Evolutionary conservation across 768 basidiomycete species (phyloP).

Genomic region (Phanerodontia chrysosporium): DNA sequence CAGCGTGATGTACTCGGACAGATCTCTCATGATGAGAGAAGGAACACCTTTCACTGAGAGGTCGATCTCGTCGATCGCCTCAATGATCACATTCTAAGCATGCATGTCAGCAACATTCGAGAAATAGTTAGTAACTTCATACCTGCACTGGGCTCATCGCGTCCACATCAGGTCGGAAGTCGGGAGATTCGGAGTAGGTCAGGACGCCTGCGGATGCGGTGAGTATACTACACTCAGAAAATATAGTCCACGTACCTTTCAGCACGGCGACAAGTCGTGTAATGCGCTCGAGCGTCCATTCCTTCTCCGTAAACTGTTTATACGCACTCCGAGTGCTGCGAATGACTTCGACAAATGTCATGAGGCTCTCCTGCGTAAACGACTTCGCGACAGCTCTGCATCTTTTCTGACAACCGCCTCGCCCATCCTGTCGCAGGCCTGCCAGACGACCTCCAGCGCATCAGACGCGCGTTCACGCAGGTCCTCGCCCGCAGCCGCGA

Average conservation of each 20-base stretch:
- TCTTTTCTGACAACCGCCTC: constrained; percentile 37
- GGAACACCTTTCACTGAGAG: constrained; percentile 56
- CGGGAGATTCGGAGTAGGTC: constrained; percentile 78
- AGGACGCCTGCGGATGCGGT: constrained; percentile 47
- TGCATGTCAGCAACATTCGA: background rate
- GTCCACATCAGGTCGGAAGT: constrained; percentile 89
- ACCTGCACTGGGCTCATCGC: constrained; percentile 77
- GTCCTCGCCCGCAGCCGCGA: constrained; percentile 30
- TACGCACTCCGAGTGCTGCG: constrained; percentile 53
- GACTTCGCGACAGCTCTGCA: constrained; percentile 24
- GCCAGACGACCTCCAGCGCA: constrained; percentile 65
- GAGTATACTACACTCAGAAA: background rate
- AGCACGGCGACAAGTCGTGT: constrained; percentile 71
- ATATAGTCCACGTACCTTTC: constrained; percentile 46
- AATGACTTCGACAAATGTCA: constrained; percentile 74
- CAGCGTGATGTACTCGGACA: constrained; percentile 59
- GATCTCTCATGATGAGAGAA: constrained; percentile 75
- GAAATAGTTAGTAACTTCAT: constrained; percentile 13
- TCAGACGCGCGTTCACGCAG: constrained; percentile 38
- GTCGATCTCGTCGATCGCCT: constrained; percentile 65
- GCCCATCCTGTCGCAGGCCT: constrained; percentile 63
- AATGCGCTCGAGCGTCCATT: constrained; percentile 66
- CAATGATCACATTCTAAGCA: constrained; percentile 63
- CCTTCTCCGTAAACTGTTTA: constrained; percentile 41
- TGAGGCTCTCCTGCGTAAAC: constrained; percentile 83